These are phyloP conservation scores for Leptoxyphium fumago DNA, from an alignment of 2,329 filamentous ascomycete genomes.

Conservation along the genomic window DNA sequence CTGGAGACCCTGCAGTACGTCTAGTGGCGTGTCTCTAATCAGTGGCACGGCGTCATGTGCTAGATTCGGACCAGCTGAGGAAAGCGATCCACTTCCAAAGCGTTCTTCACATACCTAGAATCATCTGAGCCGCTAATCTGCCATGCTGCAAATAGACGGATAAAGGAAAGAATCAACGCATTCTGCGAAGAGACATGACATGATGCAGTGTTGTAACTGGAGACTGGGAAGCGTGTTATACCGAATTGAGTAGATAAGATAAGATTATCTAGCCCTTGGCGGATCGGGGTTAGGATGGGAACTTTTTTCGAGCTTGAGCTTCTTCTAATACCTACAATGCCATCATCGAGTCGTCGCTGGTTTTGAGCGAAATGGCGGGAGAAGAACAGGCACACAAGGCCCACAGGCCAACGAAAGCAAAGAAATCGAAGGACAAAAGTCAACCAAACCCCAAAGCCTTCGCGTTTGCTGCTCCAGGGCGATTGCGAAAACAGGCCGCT, in stretches of 20 bases:
- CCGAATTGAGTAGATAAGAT: background rate
- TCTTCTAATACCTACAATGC: background rate
- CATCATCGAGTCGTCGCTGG: background rate
- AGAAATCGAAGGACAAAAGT: conserved; percentile 51
- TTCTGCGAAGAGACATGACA: too few species aligned
- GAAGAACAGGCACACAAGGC: conserved; percentile 64
- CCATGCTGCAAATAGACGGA: too few species aligned
- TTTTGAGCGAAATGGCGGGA: conserved; percentile 14
- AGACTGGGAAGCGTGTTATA: too few species aligned
- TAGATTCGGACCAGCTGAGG: too few species aligned
- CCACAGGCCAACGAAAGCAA: conserved; percentile 78
- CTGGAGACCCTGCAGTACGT: too few species aligned
- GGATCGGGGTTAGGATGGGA: conserved; percentile 1
- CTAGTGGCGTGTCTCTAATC: too few species aligned
- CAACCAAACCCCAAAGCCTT: conserved; percentile 84
- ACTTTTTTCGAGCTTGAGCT: conserved; percentile 4
- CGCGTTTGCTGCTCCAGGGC: conserved; percentile 67
- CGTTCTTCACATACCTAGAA: too few species aligned
- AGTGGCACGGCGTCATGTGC: too few species aligned
- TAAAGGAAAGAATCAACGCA: too few species aligned
- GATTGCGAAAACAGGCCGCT: conserved; percentile 59
- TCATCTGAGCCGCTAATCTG: too few species aligned
- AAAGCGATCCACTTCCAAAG: too few species aligned
- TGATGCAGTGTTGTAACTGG: too few species aligned
- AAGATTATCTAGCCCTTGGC: conserved; percentile 2